Evolutionary conservation across 1,139 yeast species (phyloP), one percentile per base, ranked within the genome.

Genomic region (Arxiozyma heterogenica): DNA sequence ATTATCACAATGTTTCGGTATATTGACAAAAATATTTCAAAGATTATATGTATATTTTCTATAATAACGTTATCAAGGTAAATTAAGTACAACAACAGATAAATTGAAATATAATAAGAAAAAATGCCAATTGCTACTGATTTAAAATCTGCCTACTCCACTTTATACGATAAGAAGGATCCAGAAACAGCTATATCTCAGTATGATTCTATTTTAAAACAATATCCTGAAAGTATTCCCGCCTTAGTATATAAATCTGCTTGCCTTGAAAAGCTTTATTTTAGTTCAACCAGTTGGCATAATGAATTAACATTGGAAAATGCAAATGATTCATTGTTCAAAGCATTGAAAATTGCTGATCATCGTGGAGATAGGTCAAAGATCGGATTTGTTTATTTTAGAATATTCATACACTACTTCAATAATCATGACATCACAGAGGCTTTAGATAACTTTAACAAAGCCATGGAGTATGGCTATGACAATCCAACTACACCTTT

Each of bases 361-460:
- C 70, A 68, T 6, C 69, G 80, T 49, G 84, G 83, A 0, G 78
- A 75, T 53, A 71, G 83, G 55, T 71, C 72, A 4, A 77, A 77
- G n/a, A 73, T 84, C 44, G 86, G 81, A 0, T 71, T 75, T 38
- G 81, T 84, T 27, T 79, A 84, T 61, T 81, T 82, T 64, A 75
- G 87, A 45, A 71, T 83, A 53, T 87, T 81, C 11, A 69, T 82
- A 55, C 70, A 78, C 23, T 72, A 71, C 56, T 81, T 75, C 62
- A 71, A 74, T 48, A 73, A 77, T 56, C 81, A 80, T 58, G 71
- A 77, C 17, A 74, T 70, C 55, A 68, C 67, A 12, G 69, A 73
- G 52, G 84, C 95, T 0, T 69, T 74, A 41, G 68, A 64, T 43
- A 77, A 79, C 57, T 72, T 88, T 51, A 67, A 67, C 11, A 70